Evolutionary conservation across 148 eudicot genomes (phyloP).

Genomic region (Vaccinium darrowii): DNA sequence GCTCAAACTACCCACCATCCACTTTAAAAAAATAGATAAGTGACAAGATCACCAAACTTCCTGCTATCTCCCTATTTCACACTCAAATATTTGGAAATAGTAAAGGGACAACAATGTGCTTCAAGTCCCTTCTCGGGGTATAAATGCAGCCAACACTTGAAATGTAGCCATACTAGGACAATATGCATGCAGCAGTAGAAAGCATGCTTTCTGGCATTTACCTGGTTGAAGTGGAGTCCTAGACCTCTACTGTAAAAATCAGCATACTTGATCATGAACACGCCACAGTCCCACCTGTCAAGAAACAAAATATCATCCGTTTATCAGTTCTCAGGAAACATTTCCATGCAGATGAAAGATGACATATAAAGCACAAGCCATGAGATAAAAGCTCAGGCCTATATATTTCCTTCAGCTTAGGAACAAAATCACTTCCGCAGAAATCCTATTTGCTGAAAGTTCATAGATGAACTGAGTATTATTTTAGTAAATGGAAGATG

Average conservation of each 20-base stretch:
- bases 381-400: background rate
- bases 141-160: background rate
- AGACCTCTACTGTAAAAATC: constrained; percentile 93
- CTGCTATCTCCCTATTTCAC: background rate
- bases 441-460: background rate
- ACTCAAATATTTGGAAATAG: background rate
- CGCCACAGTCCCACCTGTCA: constrained; percentile 86
- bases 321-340: background rate
- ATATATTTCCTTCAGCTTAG: background rate
- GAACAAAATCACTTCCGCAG: background rate
- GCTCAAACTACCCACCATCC: background rate
- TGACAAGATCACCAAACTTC: background rate
- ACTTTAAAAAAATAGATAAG: background rate
- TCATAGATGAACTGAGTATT: background rate
- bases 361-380: background rate
- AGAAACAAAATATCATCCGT: constrained; percentile 18
- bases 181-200: background rate
- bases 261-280: constrained; percentile 93
- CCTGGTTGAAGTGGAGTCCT: constrained; percentile 85
- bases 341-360: constrained; percentile 4
- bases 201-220: constrained; percentile 18
- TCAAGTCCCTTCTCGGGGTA: background rate
- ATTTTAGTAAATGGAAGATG: background rate
- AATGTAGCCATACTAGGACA: background rate
- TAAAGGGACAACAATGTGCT: background rate